Evolutionary conservation across 371 early-diverging fungal genomes (phyloP), one percentile per base, ranked within the genome.

Genomic region (Rhizomucor miehei): DNA sequence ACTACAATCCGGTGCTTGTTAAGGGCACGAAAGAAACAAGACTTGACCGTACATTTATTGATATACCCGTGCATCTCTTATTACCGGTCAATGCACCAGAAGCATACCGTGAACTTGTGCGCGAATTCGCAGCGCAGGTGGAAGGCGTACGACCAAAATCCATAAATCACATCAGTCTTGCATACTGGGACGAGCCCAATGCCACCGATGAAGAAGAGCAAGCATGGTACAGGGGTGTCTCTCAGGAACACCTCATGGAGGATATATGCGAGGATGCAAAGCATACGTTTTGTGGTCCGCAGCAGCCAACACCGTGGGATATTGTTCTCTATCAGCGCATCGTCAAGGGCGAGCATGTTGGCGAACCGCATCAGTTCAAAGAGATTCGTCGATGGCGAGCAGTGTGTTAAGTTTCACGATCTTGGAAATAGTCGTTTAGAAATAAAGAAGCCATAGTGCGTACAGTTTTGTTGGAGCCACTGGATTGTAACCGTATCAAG

Each of bases 111-210:
- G 13, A 24, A 3, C 12, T 53, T 5, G 54, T 68, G 41, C 2
- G 40, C 3, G 36, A 24, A 20, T 38, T 56, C 25, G 41, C 49
- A 8, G 34, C 3, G 2, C 11, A 37, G 38, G 6, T 40, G 1
- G 46, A 51, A n/a, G 37, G 16, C 6, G 23, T 73, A 16, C 57
- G 73, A 3, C 29, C 63, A 2, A 74, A 74, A 36, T 45, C 45
- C 23, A 62, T 68, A 14, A 62, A 74, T 29, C 74, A 74, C 35
- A 66, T 74, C 35, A 74, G 71, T 21, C 44, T 74, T 5, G 74
- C 71, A 1, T 74, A 74, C 40, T 70, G 68, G 67, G 68, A 74
- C 52, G 74, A 74, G 35, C 64, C 66, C 20, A n/a, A 58, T 21
- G 73, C 64, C 3, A 55, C 60, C 19, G n/a, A 36, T 0, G 52